phyloP scores from a whole-genome alignment of 2,329 filamentous ascomycete genomes.

The Podosphaera aphanis region DNA sequence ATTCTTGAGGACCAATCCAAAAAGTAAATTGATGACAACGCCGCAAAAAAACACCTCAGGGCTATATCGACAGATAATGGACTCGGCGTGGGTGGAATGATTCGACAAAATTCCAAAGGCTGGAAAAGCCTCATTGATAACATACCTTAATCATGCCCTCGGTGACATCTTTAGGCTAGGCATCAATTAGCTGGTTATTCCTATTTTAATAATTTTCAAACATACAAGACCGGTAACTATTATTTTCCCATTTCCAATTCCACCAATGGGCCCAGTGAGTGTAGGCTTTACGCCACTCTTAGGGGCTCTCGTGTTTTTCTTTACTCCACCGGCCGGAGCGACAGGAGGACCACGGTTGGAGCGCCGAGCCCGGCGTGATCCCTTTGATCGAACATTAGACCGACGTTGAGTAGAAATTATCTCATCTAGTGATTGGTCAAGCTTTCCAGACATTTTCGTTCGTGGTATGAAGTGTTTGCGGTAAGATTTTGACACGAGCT shows the following conservation, averaged over 20 bases:
- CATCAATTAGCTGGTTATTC: constrained; percentile 2
- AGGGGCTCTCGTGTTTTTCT: constrained; percentile 40
- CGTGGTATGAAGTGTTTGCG: background rate
- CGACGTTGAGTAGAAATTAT: constrained; percentile 57
- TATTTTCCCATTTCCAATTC: constrained; percentile 70
- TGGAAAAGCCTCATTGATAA: constrained; percentile 58
- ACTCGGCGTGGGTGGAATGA: constrained; percentile 24
- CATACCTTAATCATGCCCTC: constrained; percentile 99
- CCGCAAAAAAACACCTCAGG: constrained; percentile 6
- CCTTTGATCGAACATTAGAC: constrained; percentile 6
- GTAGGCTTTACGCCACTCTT: constrained; percentile 37
- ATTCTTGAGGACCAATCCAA: constrained; percentile 10
- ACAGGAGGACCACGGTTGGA: constrained; percentile 24
- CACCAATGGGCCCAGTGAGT: constrained; percentile 37
- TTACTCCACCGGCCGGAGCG: constrained; percentile 68
- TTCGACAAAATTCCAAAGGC: constrained; percentile 50
- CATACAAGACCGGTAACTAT: constrained; percentile 96
- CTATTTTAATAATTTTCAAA: constrained; percentile 6
- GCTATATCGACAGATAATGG: constrained; percentile 10
- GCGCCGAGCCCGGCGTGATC: constrained; percentile 22
- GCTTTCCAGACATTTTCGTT: constrained; percentile 27
- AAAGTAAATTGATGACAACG: constrained; percentile 6
- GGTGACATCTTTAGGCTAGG: constrained; percentile 79
- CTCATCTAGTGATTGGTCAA: constrained; percentile 92
- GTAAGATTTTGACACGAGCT: background rate